phyloP scores from a whole-genome alignment of 257 asterid species.

The Vinca minor region DNA sequence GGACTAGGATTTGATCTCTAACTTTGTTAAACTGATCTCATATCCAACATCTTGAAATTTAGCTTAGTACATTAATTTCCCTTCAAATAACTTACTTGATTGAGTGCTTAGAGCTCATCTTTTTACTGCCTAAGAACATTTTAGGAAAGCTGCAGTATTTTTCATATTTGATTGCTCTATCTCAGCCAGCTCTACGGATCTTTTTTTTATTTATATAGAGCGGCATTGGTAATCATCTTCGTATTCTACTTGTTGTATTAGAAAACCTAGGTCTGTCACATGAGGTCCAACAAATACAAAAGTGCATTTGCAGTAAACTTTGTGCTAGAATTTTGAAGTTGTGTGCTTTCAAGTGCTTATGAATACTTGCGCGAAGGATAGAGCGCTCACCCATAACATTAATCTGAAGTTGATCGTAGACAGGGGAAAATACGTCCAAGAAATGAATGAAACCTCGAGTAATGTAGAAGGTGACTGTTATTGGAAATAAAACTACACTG shows the following conservation, averaged over 20 bases:
- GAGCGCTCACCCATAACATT: slow-evolving; percentile 17
- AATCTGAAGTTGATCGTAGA: slow-evolving; percentile 19
- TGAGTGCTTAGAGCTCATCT: no score
- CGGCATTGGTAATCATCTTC: neutral
- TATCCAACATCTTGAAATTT: neutral
- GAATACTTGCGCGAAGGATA: no score
- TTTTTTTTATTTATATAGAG: neutral
- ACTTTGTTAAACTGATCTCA: neutral
- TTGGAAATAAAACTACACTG: slow-evolving; percentile 25
- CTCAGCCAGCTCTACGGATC: neutral
- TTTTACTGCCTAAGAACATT: neutral
- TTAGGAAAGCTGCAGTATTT: no score
- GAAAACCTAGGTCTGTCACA: no score
- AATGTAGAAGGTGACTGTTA: slow-evolving; percentile 21
- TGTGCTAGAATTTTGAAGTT: no score
- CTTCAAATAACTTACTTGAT: neutral
- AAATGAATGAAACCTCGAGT: slow-evolving; percentile 19
- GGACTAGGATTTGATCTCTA: no score
- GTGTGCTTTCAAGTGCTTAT: no score
- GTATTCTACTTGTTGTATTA: no score
- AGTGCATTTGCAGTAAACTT: no score
- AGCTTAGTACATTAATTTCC: neutral
- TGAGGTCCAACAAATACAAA: no score
- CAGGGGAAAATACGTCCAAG: slow-evolving; percentile 26
- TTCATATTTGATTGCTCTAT: no score